Percentiles rank a stretch among this genome's conserved stretches.
Conservation (phyloP, 164 flowering plant genomes). For the Cinnamomum chago region DNA sequence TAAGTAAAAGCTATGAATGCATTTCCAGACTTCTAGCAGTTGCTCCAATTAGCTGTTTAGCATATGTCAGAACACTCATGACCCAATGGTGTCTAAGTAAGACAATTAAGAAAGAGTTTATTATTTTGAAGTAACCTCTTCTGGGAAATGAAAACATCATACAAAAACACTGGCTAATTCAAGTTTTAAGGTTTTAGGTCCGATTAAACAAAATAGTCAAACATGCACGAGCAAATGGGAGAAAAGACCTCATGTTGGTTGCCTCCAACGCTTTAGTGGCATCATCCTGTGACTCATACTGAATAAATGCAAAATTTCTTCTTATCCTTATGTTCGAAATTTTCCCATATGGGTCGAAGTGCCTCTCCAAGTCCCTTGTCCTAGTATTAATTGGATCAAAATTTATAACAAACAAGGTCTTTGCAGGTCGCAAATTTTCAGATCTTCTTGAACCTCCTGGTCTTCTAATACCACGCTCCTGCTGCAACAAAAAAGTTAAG, state of each 20-base stretch:
- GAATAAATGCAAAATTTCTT: constrained; percentile 91
- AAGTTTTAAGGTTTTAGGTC: too few species aligned
- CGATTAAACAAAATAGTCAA: background rate
- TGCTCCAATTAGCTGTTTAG: too few species aligned
- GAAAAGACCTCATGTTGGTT: constrained; percentile 45
- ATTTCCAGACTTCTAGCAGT: too few species aligned
- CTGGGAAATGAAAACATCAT: too few species aligned
- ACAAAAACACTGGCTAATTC: too few species aligned
- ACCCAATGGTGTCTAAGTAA: too few species aligned
- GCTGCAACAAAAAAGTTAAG: constrained; percentile 38
- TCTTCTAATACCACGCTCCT: constrained; percentile 77
- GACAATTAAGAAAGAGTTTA: too few species aligned
- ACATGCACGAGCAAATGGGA: background rate
- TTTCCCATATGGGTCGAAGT: constrained; percentile 97
- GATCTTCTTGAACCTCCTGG: constrained; percentile 58
- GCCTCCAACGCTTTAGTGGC: constrained; percentile 70
- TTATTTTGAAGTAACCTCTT: too few species aligned
- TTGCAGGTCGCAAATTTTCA: constrained; percentile 61
- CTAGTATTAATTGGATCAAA: constrained; percentile 79
- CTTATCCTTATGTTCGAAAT: constrained; percentile 77
- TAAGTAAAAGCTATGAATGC: too few species aligned
- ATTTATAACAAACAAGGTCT: constrained; percentile 92
- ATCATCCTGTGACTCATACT: constrained; percentile 86
- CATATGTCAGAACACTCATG: too few species aligned
- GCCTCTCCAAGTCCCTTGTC: constrained; percentile 85